Base-by-base conservation (phyloP, 2,329 filamentous ascomycete species). In the Raffaelea arxii region DNA sequence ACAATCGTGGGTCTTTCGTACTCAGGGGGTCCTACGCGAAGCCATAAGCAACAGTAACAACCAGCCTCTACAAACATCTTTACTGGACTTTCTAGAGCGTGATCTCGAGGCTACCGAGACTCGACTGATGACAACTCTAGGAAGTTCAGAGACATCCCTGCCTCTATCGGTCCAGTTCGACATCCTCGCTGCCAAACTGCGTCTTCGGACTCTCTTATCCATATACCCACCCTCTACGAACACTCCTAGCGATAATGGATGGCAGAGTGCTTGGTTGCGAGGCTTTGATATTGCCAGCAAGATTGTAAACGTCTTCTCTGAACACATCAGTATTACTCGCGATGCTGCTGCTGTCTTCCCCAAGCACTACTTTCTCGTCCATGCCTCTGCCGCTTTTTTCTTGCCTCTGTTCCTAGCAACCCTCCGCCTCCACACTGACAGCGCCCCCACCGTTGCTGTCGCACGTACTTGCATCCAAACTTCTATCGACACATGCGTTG, bases 341-440 rank as follows among this genome's bases (percentile, higher is more conserved):
- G n/a, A n/a, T n/a, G n/a, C n/a, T n/a, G 12, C 25, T 9, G 24
- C 7, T 24, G 37, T 22, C 25, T 41, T 4, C 44, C 44, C 25
- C n/a, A 46, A 46, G 25, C 44, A 46, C 38, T 41, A 46, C 38
- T 41, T 18, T 18, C 35, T 21, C 16, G 16, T 24, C n/a, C 24
- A 40, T 6, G 32, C 35, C 25, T 24, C 22, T 14, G 25, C 44
- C 19, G 25, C 27, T n/a, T 14, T 46, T 11, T 35, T 41, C 12
- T 22, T 46, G 37, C 37, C 41, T 3, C 37, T 41, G 19, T 41
- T 46, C 16, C 25, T 41, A 27, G 44, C 37, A 6, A 2, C 35
- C 4, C 37, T 25, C 27, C 37, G 37, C 21, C 27, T 9, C 19
- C 12, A 25, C 30, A n/a, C n/a, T n/a, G n/a, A n/a, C 16, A 24